A percentile compares a stretch with the other conserved stretches of the same genome.
Evolutionary conservation across 352 stramenopile species (phyloP).

Genomic region (Phytopythium chamaehyphon): DNA sequence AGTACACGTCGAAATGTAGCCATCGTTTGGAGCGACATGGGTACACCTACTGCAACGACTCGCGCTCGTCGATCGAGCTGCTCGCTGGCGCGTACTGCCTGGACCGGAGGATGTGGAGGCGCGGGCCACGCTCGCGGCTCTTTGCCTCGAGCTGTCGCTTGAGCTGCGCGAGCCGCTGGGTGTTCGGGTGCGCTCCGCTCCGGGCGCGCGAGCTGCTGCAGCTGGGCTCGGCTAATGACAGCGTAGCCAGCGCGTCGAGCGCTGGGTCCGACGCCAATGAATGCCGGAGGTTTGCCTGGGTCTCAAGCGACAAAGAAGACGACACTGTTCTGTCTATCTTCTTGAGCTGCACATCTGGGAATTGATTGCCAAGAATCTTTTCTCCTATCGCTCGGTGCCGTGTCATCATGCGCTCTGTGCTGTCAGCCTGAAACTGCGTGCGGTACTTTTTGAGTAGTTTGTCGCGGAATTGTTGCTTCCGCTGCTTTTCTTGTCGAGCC

Average conservation of each 20-base stretch:
- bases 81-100: constrained; percentile 19
- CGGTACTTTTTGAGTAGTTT: constrained; percentile 61
- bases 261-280: constrained; percentile 10
- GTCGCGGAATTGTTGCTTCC: constrained; percentile 30
- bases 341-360: constrained; percentile 9
- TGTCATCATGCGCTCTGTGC: constrained; percentile 47
- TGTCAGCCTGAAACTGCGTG: constrained; percentile 39
- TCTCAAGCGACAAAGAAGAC: constrained; percentile 10
- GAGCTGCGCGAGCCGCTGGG: constrained; percentile 32
- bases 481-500: constrained; percentile 15
- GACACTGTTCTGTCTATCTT: constrained; percentile 5
- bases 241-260: background rate
- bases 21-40: background rate
- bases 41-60: background rate
- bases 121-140: constrained; percentile 27
- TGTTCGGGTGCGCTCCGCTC: constrained; percentile 22
- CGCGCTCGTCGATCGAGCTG: background rate
- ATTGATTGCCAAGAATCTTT: background rate
- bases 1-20: background rate
- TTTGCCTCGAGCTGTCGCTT: constrained; percentile 34
- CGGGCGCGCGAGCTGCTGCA: background rate
- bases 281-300: constrained; percentile 13
- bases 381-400: constrained; percentile 5
- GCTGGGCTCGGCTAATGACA: background rate
- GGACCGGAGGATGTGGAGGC: constrained; percentile 46